phyloP scores from a whole-genome alignment of 2,329 filamentous ascomycete genomes.

The Trichoderma semiorbis region DNA sequence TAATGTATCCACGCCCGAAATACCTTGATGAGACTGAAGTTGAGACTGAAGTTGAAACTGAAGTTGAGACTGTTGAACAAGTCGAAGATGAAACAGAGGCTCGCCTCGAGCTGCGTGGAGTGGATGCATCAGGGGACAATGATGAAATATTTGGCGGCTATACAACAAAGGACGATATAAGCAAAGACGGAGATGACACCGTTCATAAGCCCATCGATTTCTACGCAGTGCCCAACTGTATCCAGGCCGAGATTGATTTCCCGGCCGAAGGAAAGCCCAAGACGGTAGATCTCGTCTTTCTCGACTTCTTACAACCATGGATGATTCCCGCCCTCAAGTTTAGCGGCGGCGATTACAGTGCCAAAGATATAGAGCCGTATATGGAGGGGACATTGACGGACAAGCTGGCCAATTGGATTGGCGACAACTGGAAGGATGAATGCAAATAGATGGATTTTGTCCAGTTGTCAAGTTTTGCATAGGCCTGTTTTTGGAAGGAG shows the following conservation, averaged over 20 bases:
- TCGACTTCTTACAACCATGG: conserved; percentile 86
- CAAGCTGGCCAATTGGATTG: conserved; percentile 55
- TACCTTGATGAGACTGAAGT: conserved; percentile 10
- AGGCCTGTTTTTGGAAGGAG: background rate
- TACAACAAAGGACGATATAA: conserved; percentile 82
- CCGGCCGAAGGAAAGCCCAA: conserved; percentile 56
- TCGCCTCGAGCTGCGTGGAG: conserved; percentile 32
- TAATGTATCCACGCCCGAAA: conserved; percentile 27
- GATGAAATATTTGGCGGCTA: conserved; percentile 64
- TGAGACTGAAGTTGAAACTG: background rate
- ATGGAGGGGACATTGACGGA: conserved; percentile 54
- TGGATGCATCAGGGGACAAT: conserved; percentile 23
- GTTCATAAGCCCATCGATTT: conserved; percentile 71
- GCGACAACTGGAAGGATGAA: conserved; percentile 53
- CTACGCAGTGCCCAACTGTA: conserved; percentile 77
- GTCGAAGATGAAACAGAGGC: conserved; percentile 24
- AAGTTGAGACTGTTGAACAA: conserved; percentile 14
- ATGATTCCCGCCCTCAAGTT: conserved; percentile 70
- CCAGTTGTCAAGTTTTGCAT: background rate
- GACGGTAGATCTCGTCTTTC: conserved; percentile 81
- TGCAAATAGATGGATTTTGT: conserved; percentile 34
- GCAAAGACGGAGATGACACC: conserved; percentile 85
- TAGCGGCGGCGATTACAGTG: conserved; percentile 48
- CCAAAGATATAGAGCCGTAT: conserved; percentile 49
- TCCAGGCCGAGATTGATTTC: conserved; percentile 67